phyloP scores from a whole-genome alignment of 305 asterid species.

The Coffea humblotiana region DNA sequence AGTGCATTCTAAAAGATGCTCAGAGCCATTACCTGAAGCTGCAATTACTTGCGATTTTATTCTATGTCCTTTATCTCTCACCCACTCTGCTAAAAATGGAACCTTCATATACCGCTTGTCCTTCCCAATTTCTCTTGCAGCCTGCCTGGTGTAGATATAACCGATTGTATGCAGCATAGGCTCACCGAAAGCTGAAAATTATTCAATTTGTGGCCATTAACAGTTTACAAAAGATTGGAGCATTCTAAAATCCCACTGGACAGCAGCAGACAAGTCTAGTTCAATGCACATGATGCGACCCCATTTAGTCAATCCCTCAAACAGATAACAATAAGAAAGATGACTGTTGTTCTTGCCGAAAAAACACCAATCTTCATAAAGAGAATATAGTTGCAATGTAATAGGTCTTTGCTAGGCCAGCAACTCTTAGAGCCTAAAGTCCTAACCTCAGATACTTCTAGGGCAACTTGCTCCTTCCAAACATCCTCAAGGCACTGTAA shows the following conservation, averaged over 20 bases:
- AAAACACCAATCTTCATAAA: slow-evolving; percentile 1
- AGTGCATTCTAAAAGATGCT: slow-evolving; percentile 12
- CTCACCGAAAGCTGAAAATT: slow-evolving; percentile 79
- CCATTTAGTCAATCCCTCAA: too few species aligned
- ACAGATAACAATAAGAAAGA: background rate
- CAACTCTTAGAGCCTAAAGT: background rate
- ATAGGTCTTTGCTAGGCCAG: background rate
- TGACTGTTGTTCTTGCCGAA: background rate
- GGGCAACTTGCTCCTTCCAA: background rate
- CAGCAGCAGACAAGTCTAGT: background rate
- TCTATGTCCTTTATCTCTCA: slow-evolving; percentile 70
- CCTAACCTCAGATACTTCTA: background rate
- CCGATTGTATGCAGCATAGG: slow-evolving; percentile 84
- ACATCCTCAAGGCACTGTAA: too few species aligned
- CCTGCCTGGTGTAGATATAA: slow-evolving; percentile 84
- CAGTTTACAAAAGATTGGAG: background rate
- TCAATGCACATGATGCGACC: background rate
- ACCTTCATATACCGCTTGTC: slow-evolving; percentile 77
- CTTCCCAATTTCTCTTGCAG: slow-evolving; percentile 77
- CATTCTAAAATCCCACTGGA: background rate
- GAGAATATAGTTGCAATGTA: background rate
- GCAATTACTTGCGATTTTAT: slow-evolving; percentile 69
- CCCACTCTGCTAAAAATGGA: slow-evolving; percentile 88
- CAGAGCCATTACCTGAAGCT: slow-evolving; percentile 64
- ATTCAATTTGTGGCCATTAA: background rate